Conservation (phyloP, 2,329 filamentous ascomycete genomes). For the Helicocarpus griseus region DNA sequence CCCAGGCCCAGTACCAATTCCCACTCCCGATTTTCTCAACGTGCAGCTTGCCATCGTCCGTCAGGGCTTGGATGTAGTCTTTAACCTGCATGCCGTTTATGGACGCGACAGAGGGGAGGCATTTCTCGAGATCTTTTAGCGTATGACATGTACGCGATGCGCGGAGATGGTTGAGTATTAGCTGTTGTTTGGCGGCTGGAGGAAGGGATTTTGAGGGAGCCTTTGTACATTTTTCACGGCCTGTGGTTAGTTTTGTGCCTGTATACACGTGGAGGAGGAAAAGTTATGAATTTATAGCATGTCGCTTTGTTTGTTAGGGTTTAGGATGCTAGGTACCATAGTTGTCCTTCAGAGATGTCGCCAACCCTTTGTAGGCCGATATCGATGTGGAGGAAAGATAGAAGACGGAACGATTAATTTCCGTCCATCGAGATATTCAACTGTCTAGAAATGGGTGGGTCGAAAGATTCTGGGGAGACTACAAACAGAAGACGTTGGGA, state of each 20-base stretch:
- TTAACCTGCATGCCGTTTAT: constrained; percentile 60
- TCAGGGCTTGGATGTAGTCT: constrained; percentile 54
- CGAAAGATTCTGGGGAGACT: no score
- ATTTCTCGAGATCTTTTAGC: constrained; percentile 59
- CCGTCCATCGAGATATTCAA: not conserved
- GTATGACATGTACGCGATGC: constrained; percentile 52
- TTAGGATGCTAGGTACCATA: not conserved
- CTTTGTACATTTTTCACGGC: constrained; percentile 5
- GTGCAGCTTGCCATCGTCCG: constrained; percentile 51
- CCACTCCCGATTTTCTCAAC: constrained; percentile 62
- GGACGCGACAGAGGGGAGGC: constrained; percentile 49
- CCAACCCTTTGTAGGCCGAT: no score
- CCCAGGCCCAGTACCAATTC: constrained; percentile 65
- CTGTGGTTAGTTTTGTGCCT: not conserved
- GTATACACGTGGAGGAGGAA: not conserved
- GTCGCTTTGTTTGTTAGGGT: not conserved
- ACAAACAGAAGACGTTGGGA: no score
- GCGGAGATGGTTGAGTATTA: constrained; percentile 51
- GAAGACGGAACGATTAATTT: no score
- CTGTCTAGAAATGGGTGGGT: not conserved
- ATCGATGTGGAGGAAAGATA: not conserved
- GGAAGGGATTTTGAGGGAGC: constrained; percentile 44
- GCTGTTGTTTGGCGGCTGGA: constrained; percentile 48
- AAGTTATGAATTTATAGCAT: not conserved
- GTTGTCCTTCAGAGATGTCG: not conserved